Evolutionary conservation across 2,329 filamentous ascomycete genomes (phyloP), one percentile per base, ranked within the genome.

Genomic region (Cytospora leucostoma): DNA sequence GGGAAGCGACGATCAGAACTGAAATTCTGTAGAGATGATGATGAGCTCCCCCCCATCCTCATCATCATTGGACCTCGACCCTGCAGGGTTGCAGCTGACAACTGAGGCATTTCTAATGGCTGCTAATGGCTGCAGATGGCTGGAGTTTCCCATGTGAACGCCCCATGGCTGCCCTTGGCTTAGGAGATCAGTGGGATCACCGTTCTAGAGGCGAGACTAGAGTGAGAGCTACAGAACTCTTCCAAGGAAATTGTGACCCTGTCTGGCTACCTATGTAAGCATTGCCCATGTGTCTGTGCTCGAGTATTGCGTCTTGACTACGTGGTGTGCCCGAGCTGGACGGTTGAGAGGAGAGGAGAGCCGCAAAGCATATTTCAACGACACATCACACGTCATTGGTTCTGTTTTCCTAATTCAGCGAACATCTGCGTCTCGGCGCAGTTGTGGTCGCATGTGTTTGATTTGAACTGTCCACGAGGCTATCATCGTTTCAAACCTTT

Each of bases 291-390:
- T 27, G 27, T 47, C 44, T 21, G n/a, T 47, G 44, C 44, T 21
- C 44, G 19, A 6, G 17, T 1, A 47, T 47, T 47, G 44, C 44
- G 44, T 47, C 44, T 47, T 47, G 15, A 47, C 21, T n/a, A 19
- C 44, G 44, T 47, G 44, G 27, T 13, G 40, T 47, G 15, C 12
- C 38, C n/a, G 15, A n/a, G 40, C 3, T 47, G 44, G 5, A 13
- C 38, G 27, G 40, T 54, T 50, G 50, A 17, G 38, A 53, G 13
- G 11, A 0, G 15, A 52, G 7, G n/a, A 49, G 59, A 61, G 59
- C 59, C 59, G 51, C 59, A 61, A 61, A 61, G 59, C 15, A 61
- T 61, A 50, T 50, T 38, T 55, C 51, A 55, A 61, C 59, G 13
- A 55, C 59, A 55, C 51, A 40, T 49, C 33, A 54, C 17, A 19